These are phyloP conservation scores for Rhizomucor miehei DNA, from an alignment of 371 early-diverging fungal genomes.

Conservation along the genomic window DNA sequence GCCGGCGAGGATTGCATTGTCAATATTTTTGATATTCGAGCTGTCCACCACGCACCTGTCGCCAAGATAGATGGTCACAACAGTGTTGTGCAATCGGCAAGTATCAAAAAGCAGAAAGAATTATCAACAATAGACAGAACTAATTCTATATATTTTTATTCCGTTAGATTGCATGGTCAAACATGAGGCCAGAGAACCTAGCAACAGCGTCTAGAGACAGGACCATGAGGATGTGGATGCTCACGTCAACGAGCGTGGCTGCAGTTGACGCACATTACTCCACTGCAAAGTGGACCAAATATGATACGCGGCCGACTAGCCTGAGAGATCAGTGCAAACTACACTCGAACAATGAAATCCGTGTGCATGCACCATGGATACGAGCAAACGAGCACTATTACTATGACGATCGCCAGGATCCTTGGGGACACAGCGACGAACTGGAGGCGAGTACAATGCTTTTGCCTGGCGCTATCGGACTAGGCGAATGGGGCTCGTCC, in stretches of 20 bases:
- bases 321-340: conserved; percentile 2
- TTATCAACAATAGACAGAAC: background rate
- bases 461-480: conserved; percentile 21
- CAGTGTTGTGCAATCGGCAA: conserved; percentile 45
- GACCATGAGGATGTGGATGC: conserved; percentile 49
- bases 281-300: conserved; percentile 7
- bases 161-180: conserved; percentile 66
- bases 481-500: conserved; percentile 34
- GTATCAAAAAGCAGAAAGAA: conserved; percentile 1
- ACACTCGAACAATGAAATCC: background rate
- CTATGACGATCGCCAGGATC: conserved; percentile 12
- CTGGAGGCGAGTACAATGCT: conserved; percentile 14
- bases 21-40: conserved; percentile 77
- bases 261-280: conserved; percentile 22
- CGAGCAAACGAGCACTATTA: conserved; percentile 1
- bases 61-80: conserved; percentile 58
- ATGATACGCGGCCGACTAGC: conserved; percentile 14
- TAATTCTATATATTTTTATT: background rate
- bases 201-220: conserved; percentile 51
- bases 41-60: conserved; percentile 44
- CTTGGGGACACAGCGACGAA: conserved; percentile 3
- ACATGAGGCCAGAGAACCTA: conserved; percentile 56
- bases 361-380: conserved; percentile 8
- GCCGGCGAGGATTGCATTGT: conserved; percentile 65
- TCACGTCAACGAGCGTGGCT: conserved; percentile 19